Base-by-base conservation (phyloP, 1,284 basidiomycete genomes). In the Chondrostereum purpureum region DNA sequence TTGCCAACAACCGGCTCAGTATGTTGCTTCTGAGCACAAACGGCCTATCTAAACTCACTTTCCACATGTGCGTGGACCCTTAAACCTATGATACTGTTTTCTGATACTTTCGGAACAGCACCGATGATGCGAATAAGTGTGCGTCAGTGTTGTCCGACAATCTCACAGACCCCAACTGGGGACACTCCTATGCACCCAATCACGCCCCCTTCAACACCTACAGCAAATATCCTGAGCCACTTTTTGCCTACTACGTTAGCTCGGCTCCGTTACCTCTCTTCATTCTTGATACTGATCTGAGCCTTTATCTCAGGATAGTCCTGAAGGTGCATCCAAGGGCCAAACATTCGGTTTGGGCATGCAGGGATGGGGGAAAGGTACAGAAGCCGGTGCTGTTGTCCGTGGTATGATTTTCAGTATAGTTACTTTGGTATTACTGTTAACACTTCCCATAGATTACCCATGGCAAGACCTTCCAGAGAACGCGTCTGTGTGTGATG, bases 401-500 rank as follows among this genome's bases (percentile, higher is more conserved):
- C 8, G 27, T 8, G 27, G 27, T 31, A 8, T 31, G 27, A n/a
- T n/a, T n/a, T n/a, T n/a, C n/a, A n/a, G n/a, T n/a, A n/a, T n/a
- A n/a, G n/a, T n/a, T n/a, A n/a, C n/a, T n/a, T n/a, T n/a, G n/a
- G 27, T 31, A 8, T 8, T 8, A 8, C 27, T n/a, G 8, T n/a
- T 31, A 31, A 31, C 27, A 8, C 8, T 8, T n/a, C n/a, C n/a
- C n/a, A 8, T 45, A 72, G 66, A 48, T 3, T 74, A 70, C 53
- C 69, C 73, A 4, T 78, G 73, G 75, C 48, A 56, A n/a, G 53
- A 57, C 6, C 56, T 72, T 1, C 53, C 58, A 3, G 23, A 55
- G 3, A 62, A 58, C 10, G 58, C 68, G 0, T 63, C 60, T 0
- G 52, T 80, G 5, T 72, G 69, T 27, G 77, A 79, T 53, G 61